Evolutionary conservation across 257 asterid species (phyloP).

Genomic region (Salvia hispanica): DNA sequence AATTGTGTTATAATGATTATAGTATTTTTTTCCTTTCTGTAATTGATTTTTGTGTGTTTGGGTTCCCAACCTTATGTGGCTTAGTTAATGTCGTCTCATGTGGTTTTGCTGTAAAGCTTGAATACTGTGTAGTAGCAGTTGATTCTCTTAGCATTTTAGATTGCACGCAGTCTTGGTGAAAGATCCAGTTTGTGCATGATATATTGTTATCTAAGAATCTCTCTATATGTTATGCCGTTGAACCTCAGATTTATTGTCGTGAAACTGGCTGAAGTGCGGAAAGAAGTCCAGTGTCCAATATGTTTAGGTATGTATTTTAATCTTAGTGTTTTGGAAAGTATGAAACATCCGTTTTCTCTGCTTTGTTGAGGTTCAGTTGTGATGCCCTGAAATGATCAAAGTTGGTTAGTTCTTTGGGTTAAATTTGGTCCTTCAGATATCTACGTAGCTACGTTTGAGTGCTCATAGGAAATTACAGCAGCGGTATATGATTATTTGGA

Average conservation of each 20-base stretch:
- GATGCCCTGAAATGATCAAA: neutral
- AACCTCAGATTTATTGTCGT: slow-evolving; percentile 61
- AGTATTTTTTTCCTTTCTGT: neutral
- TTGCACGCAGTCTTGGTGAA: slow-evolving; percentile 11
- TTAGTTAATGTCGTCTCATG: slow-evolving; percentile 6
- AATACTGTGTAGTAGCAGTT: neutral
- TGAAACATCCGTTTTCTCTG: slow-evolving; percentile 9
- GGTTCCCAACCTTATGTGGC: neutral
- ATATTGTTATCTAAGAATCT: neutral
- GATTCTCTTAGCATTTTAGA: neutral
- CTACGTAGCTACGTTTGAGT: slow-evolving; percentile 5
- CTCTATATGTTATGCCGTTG: slow-evolving; percentile 30
- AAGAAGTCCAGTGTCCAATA: slow-evolving; percentile 98
- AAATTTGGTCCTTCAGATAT: neutral
- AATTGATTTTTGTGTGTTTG: neutral
- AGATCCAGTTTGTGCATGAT: slow-evolving; percentile 4
- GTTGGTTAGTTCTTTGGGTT: neutral
- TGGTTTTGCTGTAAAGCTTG: neutral
- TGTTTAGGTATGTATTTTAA: slow-evolving; percentile 64
- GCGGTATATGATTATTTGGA: neutral
- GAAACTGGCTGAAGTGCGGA: slow-evolving; percentile 78
- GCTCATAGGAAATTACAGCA: neutral
- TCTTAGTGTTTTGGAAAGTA: slow-evolving; percentile 2
- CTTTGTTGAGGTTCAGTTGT: slow-evolving; percentile 11
- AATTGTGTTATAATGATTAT: slow-evolving; percentile 1